A percentile compares a stretch with the other conserved stretches of the same genome.
These are phyloP conservation scores for Heliamphora exappendiculata DNA, from an alignment of 148 eudicot species.

Conservation along the genomic window DNA sequence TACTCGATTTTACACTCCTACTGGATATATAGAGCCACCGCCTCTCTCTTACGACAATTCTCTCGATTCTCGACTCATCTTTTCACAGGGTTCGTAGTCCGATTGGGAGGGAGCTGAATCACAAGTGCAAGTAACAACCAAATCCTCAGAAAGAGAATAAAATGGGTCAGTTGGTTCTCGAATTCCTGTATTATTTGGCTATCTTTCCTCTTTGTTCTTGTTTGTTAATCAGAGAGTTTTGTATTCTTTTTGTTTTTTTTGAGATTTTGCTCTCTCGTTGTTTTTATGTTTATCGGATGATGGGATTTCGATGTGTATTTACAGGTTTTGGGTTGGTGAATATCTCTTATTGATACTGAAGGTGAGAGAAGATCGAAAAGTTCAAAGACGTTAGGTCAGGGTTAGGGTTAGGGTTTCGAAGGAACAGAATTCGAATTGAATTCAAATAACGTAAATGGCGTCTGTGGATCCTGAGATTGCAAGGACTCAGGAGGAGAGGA, in stretches of 20 bases:
- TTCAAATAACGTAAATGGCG: conserved; percentile 20
- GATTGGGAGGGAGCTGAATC: too few species aligned
- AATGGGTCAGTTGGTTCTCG: too few species aligned
- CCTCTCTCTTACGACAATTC: too few species aligned
- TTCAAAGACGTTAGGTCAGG: background rate
- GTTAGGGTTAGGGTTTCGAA: background rate
- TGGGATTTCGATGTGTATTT: background rate
- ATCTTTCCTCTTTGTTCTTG: too few species aligned
- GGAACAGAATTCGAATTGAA: background rate
- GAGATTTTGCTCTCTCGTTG: background rate
- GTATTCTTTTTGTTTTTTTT: background rate
- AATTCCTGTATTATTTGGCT: too few species aligned
- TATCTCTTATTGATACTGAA: background rate
- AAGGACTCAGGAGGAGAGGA: conserved; percentile 85
- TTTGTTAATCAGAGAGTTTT: background rate
- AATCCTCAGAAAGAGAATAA: too few species aligned
- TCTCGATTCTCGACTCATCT: too few species aligned
- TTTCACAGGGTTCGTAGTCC: too few species aligned
- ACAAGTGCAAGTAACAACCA: too few species aligned
- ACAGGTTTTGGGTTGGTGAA: background rate
- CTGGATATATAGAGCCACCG: too few species aligned
- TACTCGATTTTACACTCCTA: too few species aligned
- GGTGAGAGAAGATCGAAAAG: background rate
- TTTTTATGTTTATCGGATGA: background rate
- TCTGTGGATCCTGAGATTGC: conserved; percentile 57